Base-by-base conservation (phyloP, 2,329 filamentous ascomycete genomes). In the Ophiostoma angusticollis region DNA sequence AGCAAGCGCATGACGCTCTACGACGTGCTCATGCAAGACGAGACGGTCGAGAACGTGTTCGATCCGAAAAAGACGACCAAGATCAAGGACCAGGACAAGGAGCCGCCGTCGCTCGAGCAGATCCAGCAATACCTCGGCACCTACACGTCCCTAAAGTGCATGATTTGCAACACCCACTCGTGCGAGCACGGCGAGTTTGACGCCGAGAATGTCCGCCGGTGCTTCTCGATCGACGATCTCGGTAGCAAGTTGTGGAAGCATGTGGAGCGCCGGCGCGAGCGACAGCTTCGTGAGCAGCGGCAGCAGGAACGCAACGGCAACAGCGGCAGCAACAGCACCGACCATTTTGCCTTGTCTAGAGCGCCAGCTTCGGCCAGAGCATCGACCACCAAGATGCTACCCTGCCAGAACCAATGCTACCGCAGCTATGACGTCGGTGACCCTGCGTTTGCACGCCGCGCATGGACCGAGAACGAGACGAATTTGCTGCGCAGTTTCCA, bases 131-230 rank as follows among this genome's bases (percentile, higher is more conserved):
- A 64, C 25, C 50, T 76, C 18, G 67, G 68, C 35, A 74, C 68
- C 1, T 73, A 74, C 49, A 64, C 64, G 23, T 61, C 70, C 9
- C 59, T 76, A 13, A 68, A 68, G 11, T 77, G 72, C 47, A 54
- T 73, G n/a, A 66, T 74, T 37, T 77, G 72, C 54, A 70, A 65
- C 49, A 69, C 69, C 36, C 67, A 75, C 51, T 73, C 71, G 11
- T 77, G 72, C 43, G 72, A 76, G 49, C 72, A 77, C 45, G 72
- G 72, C 32, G 71, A 74, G 39, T 74, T 73, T 37, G 67, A 72
- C 39, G 52, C 56, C 6, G 65, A 68, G 36, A 69, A 70, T 43
- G 69, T 72, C 48, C 62, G 67, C 24, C 68, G 63, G 34, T 58
- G 65, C 3, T 70, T 74, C 48, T 71, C 68, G 3, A 58, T 74